Base-by-base conservation (phyloP, 163 green algal genomes). In the Scenedesmus sp. region DNA sequence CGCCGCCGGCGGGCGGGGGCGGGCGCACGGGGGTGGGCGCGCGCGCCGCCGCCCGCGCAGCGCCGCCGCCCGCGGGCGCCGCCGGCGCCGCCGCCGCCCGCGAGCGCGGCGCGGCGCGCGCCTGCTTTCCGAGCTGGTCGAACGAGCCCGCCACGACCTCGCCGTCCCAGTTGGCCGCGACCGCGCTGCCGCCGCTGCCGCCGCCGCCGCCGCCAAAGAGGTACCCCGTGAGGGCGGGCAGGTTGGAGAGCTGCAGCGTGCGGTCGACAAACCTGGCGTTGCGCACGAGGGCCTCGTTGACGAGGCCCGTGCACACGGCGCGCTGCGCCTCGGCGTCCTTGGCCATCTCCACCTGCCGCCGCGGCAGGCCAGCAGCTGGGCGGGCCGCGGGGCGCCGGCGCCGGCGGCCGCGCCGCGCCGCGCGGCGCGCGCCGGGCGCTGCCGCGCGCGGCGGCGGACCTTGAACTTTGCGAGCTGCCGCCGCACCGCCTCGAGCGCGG, bases 191-290 rank as follows among this genome's bases (percentile, higher is more conserved):
- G 75, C 78, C 39, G 22, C 45, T 83, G 67, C 60, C 81, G 56
- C 14, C 63, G 33, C 50, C 77, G 63, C 39, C 77, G 63, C 62
- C 57, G 50, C 64, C 50, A 57, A 80, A 66, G 20, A 85, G 24
- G 80, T 87, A 90, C 2, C 62, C 48, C 7, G 39, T 54, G 18
- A 87, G 60, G 7, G 67, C 54, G 22, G 48, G 34, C 6, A 89
- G 44, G 75, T 98, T 98, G 58, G 83, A 89, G 24, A 98, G 82
- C 74, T 93, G 85, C 67, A 98, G 77, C 13, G 89, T 91, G 4
- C 72, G n/a, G 82, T 98, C 95, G 18, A 98, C 82, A 14, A 96
- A 89, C 9, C 48, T 66, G 48, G 93, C 92, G 0, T 85, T 82
- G 54, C 93, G 86, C 17, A 45, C 39, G 15, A 84, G 62, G 13